Percentiles rank a stretch among this genome's conserved stretches.
These are phyloP conservation scores for Pholiota molesta DNA, from an alignment of 768 basidiomycete species.

Conservation along the genomic window DNA sequence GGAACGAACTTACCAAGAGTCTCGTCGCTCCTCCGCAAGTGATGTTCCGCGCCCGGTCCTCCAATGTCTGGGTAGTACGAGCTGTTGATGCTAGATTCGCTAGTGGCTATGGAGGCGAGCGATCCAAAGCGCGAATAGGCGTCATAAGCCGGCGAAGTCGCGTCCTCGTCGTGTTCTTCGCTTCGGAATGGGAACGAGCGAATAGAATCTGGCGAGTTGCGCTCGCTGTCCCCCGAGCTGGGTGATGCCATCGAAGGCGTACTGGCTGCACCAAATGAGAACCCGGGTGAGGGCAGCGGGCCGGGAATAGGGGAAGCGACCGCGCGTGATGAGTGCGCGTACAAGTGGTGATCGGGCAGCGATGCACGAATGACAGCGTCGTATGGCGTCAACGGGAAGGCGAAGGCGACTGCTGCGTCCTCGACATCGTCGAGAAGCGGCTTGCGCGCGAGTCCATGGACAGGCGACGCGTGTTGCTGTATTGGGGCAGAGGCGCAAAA, in stretches of 20 bases:
- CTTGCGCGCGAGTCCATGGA: conserved; percentile 44
- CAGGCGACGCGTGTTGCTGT: conserved; percentile 42
- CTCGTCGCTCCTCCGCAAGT: conserved; percentile 35
- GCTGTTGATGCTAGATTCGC: conserved; percentile 59
- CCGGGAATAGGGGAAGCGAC: conserved; percentile 51
- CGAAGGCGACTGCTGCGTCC: conserved; percentile 37
- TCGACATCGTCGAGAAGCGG: conserved; percentile 36
- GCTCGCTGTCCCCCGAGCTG: conserved; percentile 52
- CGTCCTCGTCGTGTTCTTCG: conserved; percentile 57
- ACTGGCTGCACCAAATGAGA: conserved; percentile 64
- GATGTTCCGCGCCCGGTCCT: conserved; percentile 28
- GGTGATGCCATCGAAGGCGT: conserved; percentile 53
- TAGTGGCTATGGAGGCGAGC: conserved; percentile 60
- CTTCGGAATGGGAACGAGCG: conserved; percentile 49
- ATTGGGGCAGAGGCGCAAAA: conserved; percentile 35
- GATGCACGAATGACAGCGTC: conserved; percentile 45
- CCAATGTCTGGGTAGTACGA: conserved; percentile 28
- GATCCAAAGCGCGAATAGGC: conserved; percentile 62
- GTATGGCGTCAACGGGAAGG: conserved; percentile 47
- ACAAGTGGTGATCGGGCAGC: conserved; percentile 53
- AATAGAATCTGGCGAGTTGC: conserved; percentile 56
- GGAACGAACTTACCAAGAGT: conserved; percentile 42
- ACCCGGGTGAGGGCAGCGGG: conserved; percentile 62
- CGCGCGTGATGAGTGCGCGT: conserved; percentile 49
- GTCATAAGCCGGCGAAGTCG: conserved; percentile 50